Conservation (phyloP, 2,329 filamentous ascomycete genomes). For the Blastomyces gilchristii region DNA sequence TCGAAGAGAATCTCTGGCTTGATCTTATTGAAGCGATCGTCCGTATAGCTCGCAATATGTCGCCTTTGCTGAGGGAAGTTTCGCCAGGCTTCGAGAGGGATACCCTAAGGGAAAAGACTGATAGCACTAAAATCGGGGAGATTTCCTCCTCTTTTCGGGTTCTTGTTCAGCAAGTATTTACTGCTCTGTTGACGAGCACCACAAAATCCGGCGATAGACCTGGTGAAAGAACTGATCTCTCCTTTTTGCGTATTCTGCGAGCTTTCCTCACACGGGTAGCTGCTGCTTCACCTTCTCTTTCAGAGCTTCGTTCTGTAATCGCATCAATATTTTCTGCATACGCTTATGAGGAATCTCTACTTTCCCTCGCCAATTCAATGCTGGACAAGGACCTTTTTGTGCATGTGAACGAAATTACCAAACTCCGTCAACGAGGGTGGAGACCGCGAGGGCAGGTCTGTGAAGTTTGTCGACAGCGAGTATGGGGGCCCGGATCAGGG, state of each 20-base stretch:
- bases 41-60: constrained; percentile 53
- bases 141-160: constrained; percentile 59
- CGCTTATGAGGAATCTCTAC: constrained; percentile 83
- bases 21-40: constrained; percentile 55
- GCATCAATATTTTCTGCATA: constrained; percentile 90
- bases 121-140: constrained; percentile 30
- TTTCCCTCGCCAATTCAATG: constrained; percentile 73
- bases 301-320: constrained; percentile 75
- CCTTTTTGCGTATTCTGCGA: constrained; percentile 79
- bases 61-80: constrained; percentile 24
- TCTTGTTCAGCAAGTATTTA: constrained; percentile 84
- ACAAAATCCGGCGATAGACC: constrained; percentile 22
- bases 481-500: constrained; percentile 83
- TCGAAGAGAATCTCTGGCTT: constrained; percentile 56
- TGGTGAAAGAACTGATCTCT: constrained; percentile 46
- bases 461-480: constrained; percentile 68
- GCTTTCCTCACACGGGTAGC: constrained; percentile 80
- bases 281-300: constrained; percentile 69
- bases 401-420: constrained; percentile 63
- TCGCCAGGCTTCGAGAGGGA: constrained; percentile 1
- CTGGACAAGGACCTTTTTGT: constrained; percentile 83
- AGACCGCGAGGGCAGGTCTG: constrained; percentile 76
- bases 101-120: not conserved
- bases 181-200: constrained; percentile 62
- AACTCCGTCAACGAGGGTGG: constrained; percentile 76